Percentiles rank a stretch among this genome's conserved stretches.
Evolutionary conservation across 495 filamentous ascomycete genomes (phyloP).

Genomic region (Collariella sp.): DNA sequence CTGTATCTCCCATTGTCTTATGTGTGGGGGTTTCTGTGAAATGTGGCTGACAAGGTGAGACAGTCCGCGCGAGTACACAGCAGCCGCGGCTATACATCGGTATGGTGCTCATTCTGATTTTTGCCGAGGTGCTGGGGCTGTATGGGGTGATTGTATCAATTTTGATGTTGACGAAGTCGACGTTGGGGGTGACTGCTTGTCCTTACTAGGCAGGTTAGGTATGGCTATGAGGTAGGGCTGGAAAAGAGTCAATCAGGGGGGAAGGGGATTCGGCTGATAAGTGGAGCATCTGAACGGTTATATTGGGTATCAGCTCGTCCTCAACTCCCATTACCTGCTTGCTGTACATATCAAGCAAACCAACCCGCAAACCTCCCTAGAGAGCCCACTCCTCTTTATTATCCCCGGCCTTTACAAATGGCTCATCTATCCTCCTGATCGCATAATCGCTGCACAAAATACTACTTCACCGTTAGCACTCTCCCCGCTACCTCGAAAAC

Average conservation of each 20-base stretch:
- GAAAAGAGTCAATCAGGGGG: too few relatives aligned
- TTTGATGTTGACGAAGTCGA: conserved; percentile 34
- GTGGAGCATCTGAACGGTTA: not conserved
- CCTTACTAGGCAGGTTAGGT: conserved; percentile 16
- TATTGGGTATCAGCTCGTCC: conserved; percentile 4
- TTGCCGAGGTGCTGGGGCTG: conserved; percentile 81
- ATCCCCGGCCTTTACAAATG: conserved; percentile 67
- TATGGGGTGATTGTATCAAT: conserved; percentile 38
- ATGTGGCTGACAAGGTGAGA: not conserved
- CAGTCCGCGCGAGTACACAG: conserved; percentile 76
- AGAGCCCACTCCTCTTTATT: conserved; percentile 76
- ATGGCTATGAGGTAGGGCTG: not conserved
- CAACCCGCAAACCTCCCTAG: conserved; percentile 7
- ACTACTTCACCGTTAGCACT: conserved; percentile 32
- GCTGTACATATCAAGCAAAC: not conserved
- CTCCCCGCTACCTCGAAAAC: not conserved
- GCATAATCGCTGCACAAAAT: conserved; percentile 90
- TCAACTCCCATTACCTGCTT: not conserved
- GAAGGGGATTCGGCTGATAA: not conserved
- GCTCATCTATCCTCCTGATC: conserved; percentile 85
- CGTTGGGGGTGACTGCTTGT: conserved; percentile 28
- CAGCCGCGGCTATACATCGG: conserved; percentile 86
- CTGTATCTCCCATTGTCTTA: not conserved
- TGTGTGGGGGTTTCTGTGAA: not conserved
- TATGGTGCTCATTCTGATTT: conserved; percentile 92